A percentile compares a stretch with the other conserved stretches of the same genome.
Conservation (phyloP, 2,329 filamentous ascomycete genomes). For the Botrytis paeoniae region DNA sequence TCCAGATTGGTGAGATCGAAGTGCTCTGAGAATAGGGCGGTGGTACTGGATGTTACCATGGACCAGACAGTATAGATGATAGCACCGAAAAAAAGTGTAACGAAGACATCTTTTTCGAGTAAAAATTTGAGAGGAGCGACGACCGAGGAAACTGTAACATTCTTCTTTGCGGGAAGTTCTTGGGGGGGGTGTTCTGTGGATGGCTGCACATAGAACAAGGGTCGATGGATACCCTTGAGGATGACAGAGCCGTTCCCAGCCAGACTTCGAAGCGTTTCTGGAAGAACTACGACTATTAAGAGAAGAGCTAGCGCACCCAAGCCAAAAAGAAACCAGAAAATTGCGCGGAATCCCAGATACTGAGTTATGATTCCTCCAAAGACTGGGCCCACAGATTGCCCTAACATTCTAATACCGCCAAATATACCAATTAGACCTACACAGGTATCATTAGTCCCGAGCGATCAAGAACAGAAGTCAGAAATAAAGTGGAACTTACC, state of each 20-base stretch:
- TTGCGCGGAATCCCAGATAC: conserved; percentile 46
- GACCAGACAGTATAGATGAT: conserved; percentile 13
- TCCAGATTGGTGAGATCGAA: conserved; percentile 42
- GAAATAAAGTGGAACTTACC: neutral
- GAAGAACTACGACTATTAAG: conserved; percentile 31
- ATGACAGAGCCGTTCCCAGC: conserved; percentile 31
- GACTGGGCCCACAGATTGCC: conserved; percentile 43
- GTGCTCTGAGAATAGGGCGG: conserved; percentile 39
- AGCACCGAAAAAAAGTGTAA: conserved; percentile 37
- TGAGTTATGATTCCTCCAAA: conserved; percentile 48
- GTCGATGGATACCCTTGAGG: conserved; percentile 41
- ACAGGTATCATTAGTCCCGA: neutral
- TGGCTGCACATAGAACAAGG: conserved; percentile 37
- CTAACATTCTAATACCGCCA: conserved; percentile 26
- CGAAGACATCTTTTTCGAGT: conserved; percentile 46
- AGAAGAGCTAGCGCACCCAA: conserved; percentile 40
- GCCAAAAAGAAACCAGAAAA: conserved; percentile 50
- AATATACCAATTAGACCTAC: conserved; percentile 1
- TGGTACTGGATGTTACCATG: conserved; percentile 38
- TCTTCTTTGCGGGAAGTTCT: conserved; percentile 27
- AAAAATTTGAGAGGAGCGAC: conserved; percentile 43
- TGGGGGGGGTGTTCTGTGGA: conserved; percentile 26
- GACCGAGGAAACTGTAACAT: conserved; percentile 39
- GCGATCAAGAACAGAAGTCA: neutral
- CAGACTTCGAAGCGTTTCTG: conserved; percentile 31